Percentiles rank a stretch among this genome's conserved stretches.
phyloP scores from a whole-genome alignment of 176 grass and related monocot species.

The Oryza longistaminata region DNA sequence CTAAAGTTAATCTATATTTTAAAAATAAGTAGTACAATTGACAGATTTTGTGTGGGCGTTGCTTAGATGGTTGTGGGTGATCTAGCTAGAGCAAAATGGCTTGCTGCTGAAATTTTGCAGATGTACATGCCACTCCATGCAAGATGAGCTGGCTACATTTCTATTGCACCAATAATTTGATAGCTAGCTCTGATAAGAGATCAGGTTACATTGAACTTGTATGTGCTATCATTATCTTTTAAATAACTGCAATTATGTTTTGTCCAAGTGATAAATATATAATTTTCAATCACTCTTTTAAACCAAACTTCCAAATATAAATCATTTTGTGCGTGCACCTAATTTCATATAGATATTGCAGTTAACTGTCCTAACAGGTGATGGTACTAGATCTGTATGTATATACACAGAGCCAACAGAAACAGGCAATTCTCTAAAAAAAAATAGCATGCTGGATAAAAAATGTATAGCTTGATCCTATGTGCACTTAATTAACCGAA shows the following conservation, averaged over 20 bases:
- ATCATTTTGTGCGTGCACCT: not conserved
- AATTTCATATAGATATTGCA: not conserved
- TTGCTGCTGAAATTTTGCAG: too few species aligned
- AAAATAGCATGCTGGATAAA: not conserved
- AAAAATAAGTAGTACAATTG: too few species aligned
- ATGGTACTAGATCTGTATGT: not conserved
- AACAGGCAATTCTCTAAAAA: too few species aligned
- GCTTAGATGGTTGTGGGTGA: too few species aligned
- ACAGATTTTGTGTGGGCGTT: too few species aligned
- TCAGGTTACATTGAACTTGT: not conserved
- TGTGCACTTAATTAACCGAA: not conserved
- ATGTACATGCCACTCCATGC: not conserved
- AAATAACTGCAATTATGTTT: not conserved
- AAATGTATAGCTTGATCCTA: not conserved
- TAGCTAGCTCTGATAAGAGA: too few species aligned
- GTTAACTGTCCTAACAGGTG: not conserved
- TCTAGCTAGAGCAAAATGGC: not conserved
- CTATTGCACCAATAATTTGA: slow-evolving; percentile 1
- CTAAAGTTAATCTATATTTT: too few species aligned
- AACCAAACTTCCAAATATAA: not conserved
- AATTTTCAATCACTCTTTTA: not conserved
- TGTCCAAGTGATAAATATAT: not conserved
- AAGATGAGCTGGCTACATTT: not conserved
- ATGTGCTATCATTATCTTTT: not conserved
- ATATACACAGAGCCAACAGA: too few species aligned